Evolutionary conservation across 2,329 filamentous ascomycete species (phyloP), one percentile per base, ranked within the genome.

Genomic region (Colletotrichum gigasporum): DNA sequence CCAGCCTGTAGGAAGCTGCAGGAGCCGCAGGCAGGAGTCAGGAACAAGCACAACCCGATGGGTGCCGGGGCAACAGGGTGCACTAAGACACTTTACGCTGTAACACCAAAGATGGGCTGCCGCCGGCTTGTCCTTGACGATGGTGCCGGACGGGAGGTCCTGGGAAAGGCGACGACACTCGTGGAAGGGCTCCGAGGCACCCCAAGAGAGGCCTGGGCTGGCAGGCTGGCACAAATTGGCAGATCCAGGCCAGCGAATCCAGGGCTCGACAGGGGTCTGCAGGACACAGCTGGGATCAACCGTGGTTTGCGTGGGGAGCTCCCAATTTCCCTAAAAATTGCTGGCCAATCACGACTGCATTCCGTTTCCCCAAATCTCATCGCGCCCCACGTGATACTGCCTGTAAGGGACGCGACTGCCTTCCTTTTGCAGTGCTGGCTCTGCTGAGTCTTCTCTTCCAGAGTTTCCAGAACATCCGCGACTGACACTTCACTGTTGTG

Each of bases 301-400:
- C 59, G 55, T 48, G 64, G 55, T 64, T 30, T 53, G 58, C n/a
- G 50, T 63, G 45, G 68, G 64, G 61, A 68, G 62, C 48, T 65
- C 58, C 55, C 61, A 53, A 41, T 53, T 53, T 45, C 39, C 71
- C 68, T 63, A 50, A 67, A 68, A 66, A 69, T 72, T 71, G 70
- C 66, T 59, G 64, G 47, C 71, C 67, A 69, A 69, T 69, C 66
- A 69, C n/a, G 16, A 12, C 14, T 32, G 59, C 18, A 24, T 18
- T 30, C n/a, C 41, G 52, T 58, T 65, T 63, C 63, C 59, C 58
- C 62, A 65, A 35, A 30, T 55, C 22, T 54, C 11, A 20, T 14
- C 5, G 24, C 20, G 34, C 20, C 26, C 69, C 76, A 78, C 68
- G 75, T 78, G 76, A 78, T 56, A n/a, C n/a, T 62, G 63, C 71